Base-by-base conservation (phyloP, 2,329 filamentous ascomycete species). In the Fusarium temperatum region DNA sequence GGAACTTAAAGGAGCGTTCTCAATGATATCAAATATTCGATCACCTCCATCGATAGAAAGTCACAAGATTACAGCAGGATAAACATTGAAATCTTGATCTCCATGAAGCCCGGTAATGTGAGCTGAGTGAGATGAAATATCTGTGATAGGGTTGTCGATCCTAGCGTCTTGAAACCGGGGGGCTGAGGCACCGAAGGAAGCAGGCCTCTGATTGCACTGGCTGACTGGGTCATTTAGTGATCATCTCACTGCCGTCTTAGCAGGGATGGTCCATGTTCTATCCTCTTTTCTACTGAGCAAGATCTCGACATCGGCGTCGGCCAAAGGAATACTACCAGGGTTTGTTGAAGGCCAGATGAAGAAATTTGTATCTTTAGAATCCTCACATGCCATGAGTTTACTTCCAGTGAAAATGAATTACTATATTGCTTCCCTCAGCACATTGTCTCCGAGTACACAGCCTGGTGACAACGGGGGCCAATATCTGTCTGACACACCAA, bases 151-250 rank as follows among this genome's bases (percentile, higher is more conserved):
- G 22, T 20, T 36, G 53, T 47, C 15, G 26, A 59, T 41, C 60
- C 32, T 47, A 12, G 18, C 6, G 26, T 20, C 39, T 47, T 39
- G 42, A 35, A 45, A 48, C n/a, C 3, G 5, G 14, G 53, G 53
- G 53, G 60, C 53, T 63, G 42, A 48, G 60, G 22, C 35, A 7
- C 28, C 9, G 41, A 59, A 41, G 60, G 53, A 48, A 59, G 60
- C 41, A 53, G 41, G n/a, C 36, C 35, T 47, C 28, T 35, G 8
- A 47, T n/a, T 39, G 13, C 15, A 8, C 20, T n/a, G 32, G 32
- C 32, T 35, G 32, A 35, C 32, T 35, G 47, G n/a, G 5, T 30
- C 18, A 36, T 42, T 61, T 30, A 14, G 11, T 44, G 58, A 44
- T 30, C 5, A 47, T 26, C 56, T 60, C 35, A 60, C 28, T 41